Evolutionary conservation across 2,329 filamentous ascomycete genomes (phyloP), one percentile per base, ranked within the genome.

Genomic region (Diaporthe destruens): DNA sequence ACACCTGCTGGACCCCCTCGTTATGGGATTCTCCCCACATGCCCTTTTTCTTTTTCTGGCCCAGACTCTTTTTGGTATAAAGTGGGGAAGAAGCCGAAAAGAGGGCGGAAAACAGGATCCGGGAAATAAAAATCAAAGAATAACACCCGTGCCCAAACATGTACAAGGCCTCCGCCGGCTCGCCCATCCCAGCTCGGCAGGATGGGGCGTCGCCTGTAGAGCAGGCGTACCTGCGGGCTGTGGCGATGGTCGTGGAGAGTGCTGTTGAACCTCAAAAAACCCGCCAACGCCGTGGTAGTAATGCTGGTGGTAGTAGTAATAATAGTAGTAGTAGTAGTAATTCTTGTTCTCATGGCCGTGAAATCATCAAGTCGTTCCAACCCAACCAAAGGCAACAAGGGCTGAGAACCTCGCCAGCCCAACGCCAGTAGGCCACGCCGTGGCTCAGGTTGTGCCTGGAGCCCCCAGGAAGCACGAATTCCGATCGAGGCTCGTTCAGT

Each of bases 291-390:
- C 72, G 70, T 74, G 69, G 57, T 59, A 49, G 36, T 49, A 63
- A 25, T 63, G 23, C 11, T 63, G 18, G 34, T 57, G 29, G 56
- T 59, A 44, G 23, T 57, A 42, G 7, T 47, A 61, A 7, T 61
- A 32, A 14, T 61, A 44, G 16, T 61, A 61, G 16, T n/a, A 56
- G 54, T 56, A 56, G 54, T 56, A 36, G 32, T 56, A 51, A 14
- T 66, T 68, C 70, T 74, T 71, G 68, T 72, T 72, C 66, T 71
- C 72, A 51, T 74, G 72, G 68, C 72, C 72, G 55, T 74, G 71
- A 74, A 74, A 65, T 74, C 72, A 70, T 74, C 56, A 74, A 72
- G 44, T 74, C 72, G 56, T 74, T 72, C 47, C 47, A 55, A 51
- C 47, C 68, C 47, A 39, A 39, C 56, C 56, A 29, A 47, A 32